Percentiles rank a stretch among this genome's conserved stretches.
Conservation (phyloP, 305 asterid genomes). For the Solanum hybrid region DNA sequence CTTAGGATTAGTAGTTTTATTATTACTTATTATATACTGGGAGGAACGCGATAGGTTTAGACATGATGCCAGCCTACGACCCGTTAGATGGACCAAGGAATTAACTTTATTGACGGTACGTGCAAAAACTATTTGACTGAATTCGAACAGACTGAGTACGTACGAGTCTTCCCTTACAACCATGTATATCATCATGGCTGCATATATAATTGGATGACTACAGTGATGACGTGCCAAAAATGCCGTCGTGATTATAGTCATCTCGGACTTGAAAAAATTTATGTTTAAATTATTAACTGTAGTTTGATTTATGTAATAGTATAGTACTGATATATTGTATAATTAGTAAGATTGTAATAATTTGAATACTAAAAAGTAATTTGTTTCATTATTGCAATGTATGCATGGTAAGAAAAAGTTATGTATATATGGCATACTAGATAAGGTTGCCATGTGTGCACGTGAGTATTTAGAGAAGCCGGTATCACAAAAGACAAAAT, state of each 20-base stretch:
- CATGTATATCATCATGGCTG: background rate
- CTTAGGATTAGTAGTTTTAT: no score
- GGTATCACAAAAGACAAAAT: no score
- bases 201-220: background rate
- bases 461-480: no score
- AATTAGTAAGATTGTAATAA: no score
- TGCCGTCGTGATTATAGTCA: background rate
- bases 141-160: background rate
- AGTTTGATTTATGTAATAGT: no score
- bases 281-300: no score
- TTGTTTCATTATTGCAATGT: no score
- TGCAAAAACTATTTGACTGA: background rate
- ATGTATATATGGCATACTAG: no score
- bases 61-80: background rate
- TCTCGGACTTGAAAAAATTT: background rate
- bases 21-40: background rate
- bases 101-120: background rate
- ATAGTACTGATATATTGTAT: no score
- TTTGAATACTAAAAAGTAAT: no score
- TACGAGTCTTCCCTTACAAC: background rate
- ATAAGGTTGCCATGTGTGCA: no score
- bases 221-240: background rate
- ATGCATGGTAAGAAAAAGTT: no score
- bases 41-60: background rate
- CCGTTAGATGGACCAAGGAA: background rate